Percentiles rank a stretch among this genome's conserved stretches.
Conservation (phyloP, 140 eudicot genomes). For the Flaveria floridana region DNA sequence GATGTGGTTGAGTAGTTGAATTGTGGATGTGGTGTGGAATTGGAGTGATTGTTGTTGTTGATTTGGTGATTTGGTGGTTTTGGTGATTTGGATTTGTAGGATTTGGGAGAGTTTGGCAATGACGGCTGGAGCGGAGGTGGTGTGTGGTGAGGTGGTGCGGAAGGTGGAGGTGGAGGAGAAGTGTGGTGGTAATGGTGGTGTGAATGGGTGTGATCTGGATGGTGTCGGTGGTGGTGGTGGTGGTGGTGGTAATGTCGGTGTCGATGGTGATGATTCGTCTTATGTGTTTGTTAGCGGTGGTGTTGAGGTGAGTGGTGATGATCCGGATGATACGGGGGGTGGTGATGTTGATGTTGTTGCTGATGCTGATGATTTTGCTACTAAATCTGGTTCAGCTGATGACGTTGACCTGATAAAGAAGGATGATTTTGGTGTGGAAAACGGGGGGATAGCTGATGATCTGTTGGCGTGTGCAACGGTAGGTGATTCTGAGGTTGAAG, state of each 20-base stretch:
- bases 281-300: conserved; percentile 48
- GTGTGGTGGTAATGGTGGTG: conserved; percentile 29
- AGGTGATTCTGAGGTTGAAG: conserved; percentile 24
- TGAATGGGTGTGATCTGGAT: conserved; percentile 33
- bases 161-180: conserved; percentile 44
- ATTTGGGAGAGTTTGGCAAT: conserved; percentile 38
- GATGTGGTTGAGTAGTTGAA: not conserved
- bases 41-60: conserved; percentile 8
- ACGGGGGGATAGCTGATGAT: conserved; percentile 22
- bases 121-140: conserved; percentile 48
- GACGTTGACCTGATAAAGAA: conserved; percentile 29
- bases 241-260: conserved; percentile 27
- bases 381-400: conserved; percentile 25
- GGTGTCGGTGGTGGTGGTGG: conserved; percentile 31
- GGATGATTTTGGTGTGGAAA: conserved; percentile 27
- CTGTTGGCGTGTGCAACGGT: conserved; percentile 16
- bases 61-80: conserved; percentile 10
- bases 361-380: conserved; percentile 13
- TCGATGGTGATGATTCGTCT: conserved; percentile 36
- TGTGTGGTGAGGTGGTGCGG: conserved; percentile 34
- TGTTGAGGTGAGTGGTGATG: conserved; percentile 28
- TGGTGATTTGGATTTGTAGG: conserved; percentile 28
- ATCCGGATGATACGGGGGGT: conserved; percentile 27
- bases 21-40: conserved; percentile 21
- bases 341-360: conserved; percentile 2